Evolutionary conservation across 1,284 basidiomycete genomes (phyloP), one percentile per base, ranked within the genome.

Genomic region (Entoloma clypeatum): DNA sequence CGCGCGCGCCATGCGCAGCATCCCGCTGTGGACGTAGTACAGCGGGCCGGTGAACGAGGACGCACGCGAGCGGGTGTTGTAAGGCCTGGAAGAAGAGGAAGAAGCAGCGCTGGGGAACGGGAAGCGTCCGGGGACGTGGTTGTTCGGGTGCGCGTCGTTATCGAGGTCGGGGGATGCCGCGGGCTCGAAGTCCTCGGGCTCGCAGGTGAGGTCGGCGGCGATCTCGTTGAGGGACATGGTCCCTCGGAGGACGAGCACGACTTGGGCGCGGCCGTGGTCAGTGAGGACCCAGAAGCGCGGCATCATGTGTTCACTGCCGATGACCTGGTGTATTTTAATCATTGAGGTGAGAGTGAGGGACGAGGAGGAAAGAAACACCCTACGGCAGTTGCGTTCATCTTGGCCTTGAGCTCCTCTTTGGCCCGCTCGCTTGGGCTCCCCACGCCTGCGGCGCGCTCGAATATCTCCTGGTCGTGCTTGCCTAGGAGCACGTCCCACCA

Each of bases 211-310:
- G 58, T 89, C 86, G 5, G 84, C 85, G n/a, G 86, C 86, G 9
- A 89, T 74, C 59, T 89, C 86, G 51, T 89, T 89, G 26, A 89
- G 64, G 7, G 81, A 84, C 81, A 88, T 85, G 2, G 86, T 89
- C n/a, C 85, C 84, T 58, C 85, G 69, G 28, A 88, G 67, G 25
- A 89, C 82, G 26, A 89, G 72, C 2, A 89, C 82, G 34, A 89
- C 74, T 57, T 89, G 81, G 7, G 64, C 65, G 28, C 86, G 69
- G 23, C 70, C 71, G 56, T 89, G 81, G 56, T 89, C 86, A 0
- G 83, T 85, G 22, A 89, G 67, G 1, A 89, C 81, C 85, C 86
- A 89, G 59, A 83, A 89, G 29, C 86, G 70, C 2, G 86, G 86
- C 78, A 88, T 82, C 47, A 79, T 70, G 44, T 75, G 73, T 50